Percentiles rank a stretch among this genome's conserved stretches.
These are phyloP conservation scores for Podospora fimiseda DNA, from an alignment of 495 filamentous ascomycete species.

Conservation along the genomic window DNA sequence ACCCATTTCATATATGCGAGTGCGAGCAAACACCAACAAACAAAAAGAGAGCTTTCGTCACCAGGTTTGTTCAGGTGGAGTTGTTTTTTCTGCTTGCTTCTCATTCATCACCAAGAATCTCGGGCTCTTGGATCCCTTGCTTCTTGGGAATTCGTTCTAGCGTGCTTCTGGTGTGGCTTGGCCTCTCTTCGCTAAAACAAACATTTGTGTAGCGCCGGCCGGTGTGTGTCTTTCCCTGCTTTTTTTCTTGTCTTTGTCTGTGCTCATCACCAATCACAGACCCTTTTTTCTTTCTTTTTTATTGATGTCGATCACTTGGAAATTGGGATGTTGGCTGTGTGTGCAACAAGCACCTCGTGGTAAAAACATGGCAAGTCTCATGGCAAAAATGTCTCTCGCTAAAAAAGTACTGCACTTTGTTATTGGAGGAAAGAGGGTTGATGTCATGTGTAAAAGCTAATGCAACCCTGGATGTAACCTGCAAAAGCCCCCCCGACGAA, in stretches of 20 bases:
- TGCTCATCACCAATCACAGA: too few relatives aligned
- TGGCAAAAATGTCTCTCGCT: too few relatives aligned
- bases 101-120: too few relatives aligned
- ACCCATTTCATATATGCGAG: too few relatives aligned
- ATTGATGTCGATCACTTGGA: slow-evolving; percentile 8
- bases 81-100: too few relatives aligned
- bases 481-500: neutral
- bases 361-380: neutral
- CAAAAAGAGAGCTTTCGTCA: too few relatives aligned
- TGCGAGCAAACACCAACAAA: too few relatives aligned
- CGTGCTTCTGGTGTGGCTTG: slow-evolving; percentile 18
- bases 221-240: neutral
- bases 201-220: neutral
- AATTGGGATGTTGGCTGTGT: too few relatives aligned
- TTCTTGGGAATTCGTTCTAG: slow-evolving; percentile 18
- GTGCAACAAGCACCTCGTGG: neutral
- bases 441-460: neutral
- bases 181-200: neutral
- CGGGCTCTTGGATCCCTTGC: slow-evolving; percentile 1
- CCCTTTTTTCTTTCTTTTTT: neutral
- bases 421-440: neutral
- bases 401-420: neutral
- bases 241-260: neutral
- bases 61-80: too few relatives aligned
- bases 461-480: neutral